Conservation (phyloP, 2,329 filamentous ascomycete species). For the Pestalotiopsis sp. region DNA sequence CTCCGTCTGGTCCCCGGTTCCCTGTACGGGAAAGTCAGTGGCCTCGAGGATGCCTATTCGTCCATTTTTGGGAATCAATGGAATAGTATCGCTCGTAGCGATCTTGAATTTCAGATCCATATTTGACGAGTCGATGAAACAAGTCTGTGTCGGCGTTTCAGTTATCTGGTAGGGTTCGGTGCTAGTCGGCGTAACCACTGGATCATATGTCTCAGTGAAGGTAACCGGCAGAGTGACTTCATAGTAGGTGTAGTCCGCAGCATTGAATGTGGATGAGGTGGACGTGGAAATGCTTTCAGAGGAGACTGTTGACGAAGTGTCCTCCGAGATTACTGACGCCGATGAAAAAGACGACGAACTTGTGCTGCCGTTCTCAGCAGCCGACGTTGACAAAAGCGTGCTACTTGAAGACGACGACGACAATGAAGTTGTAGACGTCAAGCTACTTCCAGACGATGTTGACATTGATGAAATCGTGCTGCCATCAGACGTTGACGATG, state of each 20-base stretch:
- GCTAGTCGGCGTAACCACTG: neutral
- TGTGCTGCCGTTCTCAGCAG: neutral
- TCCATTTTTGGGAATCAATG: constrained; percentile 1
- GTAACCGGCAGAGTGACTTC: constrained; percentile 5
- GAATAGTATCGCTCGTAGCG: neutral
- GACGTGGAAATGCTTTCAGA: neutral
- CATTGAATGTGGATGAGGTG: neutral
- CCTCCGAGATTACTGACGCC: neutral
- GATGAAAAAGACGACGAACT: constrained; percentile 2
- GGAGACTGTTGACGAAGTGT: neutral
- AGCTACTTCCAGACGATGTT: neutral
- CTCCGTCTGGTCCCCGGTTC: neutral
- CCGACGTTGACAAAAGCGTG: neutral
- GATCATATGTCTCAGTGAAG: neutral
- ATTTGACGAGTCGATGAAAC: constrained; percentile 1
- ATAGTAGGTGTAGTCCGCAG: constrained; percentile 12
- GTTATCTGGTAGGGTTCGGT: constrained; percentile 3
- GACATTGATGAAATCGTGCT: neutral
- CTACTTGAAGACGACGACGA: neutral
- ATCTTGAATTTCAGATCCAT: constrained; percentile 6
- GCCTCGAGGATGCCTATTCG: neutral
- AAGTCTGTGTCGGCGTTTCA: constrained; percentile 1
- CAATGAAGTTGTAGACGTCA: constrained; percentile 3
- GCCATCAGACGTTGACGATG: constrained; percentile 4
- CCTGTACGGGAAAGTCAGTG: constrained; percentile 2